phyloP scores from a whole-genome alignment of 176 grass and related monocot species.

The Avena sativa region DNA sequence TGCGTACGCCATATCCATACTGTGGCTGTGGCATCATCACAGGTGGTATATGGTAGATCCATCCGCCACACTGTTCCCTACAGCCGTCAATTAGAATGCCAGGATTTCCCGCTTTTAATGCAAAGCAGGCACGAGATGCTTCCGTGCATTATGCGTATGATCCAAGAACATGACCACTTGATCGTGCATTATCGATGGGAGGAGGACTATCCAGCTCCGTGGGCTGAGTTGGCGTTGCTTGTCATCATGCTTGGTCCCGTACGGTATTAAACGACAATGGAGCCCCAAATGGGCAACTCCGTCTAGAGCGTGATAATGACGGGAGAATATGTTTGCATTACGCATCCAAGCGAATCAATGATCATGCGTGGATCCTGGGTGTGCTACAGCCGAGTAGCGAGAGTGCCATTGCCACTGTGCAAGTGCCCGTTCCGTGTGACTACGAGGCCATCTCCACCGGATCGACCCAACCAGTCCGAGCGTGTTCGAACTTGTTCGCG shows the following conservation, averaged over 20 bases:
- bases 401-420: not conserved
- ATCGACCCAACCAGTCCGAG: no score
- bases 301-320: not conserved
- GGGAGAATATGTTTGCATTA: slow-evolving; percentile 24
- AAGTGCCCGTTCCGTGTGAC: not conserved
- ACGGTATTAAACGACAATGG: slow-evolving; percentile 1
- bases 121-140: not conserved
- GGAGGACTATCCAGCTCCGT: not conserved
- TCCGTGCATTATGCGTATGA: not conserved
- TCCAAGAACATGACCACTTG: not conserved
- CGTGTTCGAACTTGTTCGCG: no score
- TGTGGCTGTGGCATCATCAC: no score
- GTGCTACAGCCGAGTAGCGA: not conserved
- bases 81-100: no score
- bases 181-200: not conserved
- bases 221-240: not conserved
- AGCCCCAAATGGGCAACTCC: no score
- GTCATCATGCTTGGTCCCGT: not conserved
- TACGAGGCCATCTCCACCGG: no score
- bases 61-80: no score
- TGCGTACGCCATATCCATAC: no score
- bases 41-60: no score
- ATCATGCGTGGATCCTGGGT: not conserved
- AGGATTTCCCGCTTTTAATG: not conserved
- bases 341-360: not conserved